These are phyloP conservation scores for Fusarium pininemorale DNA, from an alignment of 2,329 filamentous ascomycete genomes.

Conservation along the genomic window DNA sequence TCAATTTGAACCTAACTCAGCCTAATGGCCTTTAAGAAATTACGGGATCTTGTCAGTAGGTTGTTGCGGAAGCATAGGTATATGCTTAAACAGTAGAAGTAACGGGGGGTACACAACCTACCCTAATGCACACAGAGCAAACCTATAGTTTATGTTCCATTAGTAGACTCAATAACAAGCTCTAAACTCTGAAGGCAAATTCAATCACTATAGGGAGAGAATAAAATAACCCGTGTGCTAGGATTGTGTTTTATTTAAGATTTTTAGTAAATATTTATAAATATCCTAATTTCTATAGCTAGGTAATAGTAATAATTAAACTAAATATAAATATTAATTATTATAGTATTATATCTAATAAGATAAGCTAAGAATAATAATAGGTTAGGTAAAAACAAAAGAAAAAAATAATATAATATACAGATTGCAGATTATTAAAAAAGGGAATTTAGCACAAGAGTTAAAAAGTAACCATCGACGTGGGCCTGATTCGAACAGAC, in stretches of 20 bases:
- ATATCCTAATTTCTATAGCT: fast-evolving
- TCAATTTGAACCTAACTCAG: neutral
- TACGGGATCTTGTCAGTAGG: neutral
- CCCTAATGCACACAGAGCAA: neutral
- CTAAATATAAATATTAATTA: neutral
- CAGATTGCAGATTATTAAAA: fast-evolving
- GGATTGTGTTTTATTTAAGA: fast-evolving
- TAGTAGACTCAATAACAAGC: fast-evolving
- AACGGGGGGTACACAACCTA: neutral
- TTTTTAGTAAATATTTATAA: fast-evolving
- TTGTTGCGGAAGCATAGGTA: neutral
- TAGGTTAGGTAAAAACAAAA: fast-evolving
- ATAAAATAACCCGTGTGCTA: fast-evolving
- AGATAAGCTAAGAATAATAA: neutral
- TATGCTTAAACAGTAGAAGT: neutral
- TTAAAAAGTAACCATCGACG: neutral
- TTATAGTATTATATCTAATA: fast-evolving
- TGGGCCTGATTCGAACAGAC: conserved; percentile 30
- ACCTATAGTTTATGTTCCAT: neutral
- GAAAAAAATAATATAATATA: no score
- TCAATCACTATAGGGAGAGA: fast-evolving
- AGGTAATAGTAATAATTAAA: no score
- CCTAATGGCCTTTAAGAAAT: neutral
- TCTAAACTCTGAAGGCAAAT: fast-evolving
- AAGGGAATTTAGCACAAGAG: fast-evolving